phyloP scores from a whole-genome alignment of 2,329 filamentous ascomycete genomes.

The Fusarium denticulatum region DNA sequence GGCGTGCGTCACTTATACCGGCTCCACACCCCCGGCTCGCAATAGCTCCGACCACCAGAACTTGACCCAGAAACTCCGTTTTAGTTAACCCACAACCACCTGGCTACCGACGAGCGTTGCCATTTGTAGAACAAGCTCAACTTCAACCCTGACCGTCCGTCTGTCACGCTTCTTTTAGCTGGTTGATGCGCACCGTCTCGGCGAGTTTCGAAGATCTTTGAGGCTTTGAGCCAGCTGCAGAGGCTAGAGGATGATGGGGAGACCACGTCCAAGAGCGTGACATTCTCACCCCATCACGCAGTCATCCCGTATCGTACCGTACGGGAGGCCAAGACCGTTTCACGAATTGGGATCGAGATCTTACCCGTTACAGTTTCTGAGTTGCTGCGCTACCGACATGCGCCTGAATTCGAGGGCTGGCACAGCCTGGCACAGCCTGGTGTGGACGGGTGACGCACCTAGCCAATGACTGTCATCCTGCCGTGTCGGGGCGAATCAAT shows the following conservation, averaged over 20 bases:
- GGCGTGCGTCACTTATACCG: conserved; percentile 19
- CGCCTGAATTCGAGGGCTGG: conserved; percentile 12
- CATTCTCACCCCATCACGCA: conserved; percentile 27
- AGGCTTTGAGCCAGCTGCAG: conserved; percentile 3
- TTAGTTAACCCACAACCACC: conserved; percentile 30
- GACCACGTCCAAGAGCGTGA: conserved; percentile 22
- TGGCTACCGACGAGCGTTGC: conserved; percentile 33
- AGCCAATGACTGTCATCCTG: conserved; percentile 21
- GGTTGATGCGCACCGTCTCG: conserved; percentile 25
- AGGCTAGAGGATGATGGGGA: conserved; percentile 11
- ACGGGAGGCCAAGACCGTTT: conserved; percentile 25
- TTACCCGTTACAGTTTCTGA: conserved; percentile 26
- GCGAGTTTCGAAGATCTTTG: conserved; percentile 23
- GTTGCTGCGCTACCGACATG: conserved; percentile 25
- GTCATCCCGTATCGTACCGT: conserved; percentile 1
- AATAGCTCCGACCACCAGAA: conserved; percentile 29
- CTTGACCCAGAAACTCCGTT: conserved; percentile 26
- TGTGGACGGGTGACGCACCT: conserved; percentile 21
- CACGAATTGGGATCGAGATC: conserved; percentile 45
- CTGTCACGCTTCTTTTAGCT: conserved; percentile 28
- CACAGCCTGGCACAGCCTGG: conserved; percentile 7
- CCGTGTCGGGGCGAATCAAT: conserved; percentile 26
- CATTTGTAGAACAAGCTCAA: conserved; percentile 31
- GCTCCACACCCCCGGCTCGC: conserved; percentile 29
- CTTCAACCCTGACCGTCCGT: conserved; percentile 28